Evolutionary conservation across 768 basidiomycete species (phyloP), one percentile per base, ranked within the genome.

Genomic region (Boletus patriciae): DNA sequence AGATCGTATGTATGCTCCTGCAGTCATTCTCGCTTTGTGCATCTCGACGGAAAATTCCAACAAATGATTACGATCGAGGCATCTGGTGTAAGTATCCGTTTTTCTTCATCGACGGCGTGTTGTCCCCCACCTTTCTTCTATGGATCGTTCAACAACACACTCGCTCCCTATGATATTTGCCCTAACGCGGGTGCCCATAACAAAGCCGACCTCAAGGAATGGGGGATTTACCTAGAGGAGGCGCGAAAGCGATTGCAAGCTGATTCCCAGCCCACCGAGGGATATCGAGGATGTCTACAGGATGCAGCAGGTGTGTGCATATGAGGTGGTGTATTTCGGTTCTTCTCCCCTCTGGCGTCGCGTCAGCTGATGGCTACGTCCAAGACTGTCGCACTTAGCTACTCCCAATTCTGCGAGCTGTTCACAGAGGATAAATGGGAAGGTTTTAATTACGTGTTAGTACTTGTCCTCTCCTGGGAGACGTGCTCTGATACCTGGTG

Each of bases 371-470:
- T 21, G 31, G 18, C 9, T 19, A 29, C 41, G 6, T 19, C 33
- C 13, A 52, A 91, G 89, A 94, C 95, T n/a, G 95, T 96, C 44
- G 90, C 92, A 0, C 78, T 96, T 11, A 94, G 93, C 10, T 94
- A 92, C 68, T 94, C 92, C 16, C 87, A 86, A 61, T 98, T 95
- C 74, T 98, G 94, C 61, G 85, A 86, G 54, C 76, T 96, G 4
- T 98, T 98, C 72, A 94, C 92, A 0, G 81, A 88, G 64, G 86
- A 91, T 43, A 94, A 98, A 72, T 98, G 94, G 94, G 87, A 90
- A 67, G 93, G 92, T 0, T 96, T 94, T 69, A 82, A 92, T 69
- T 96, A 97, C 60, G n/a, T n/a, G n/a, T n/a, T n/a, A n/a, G n/a
- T n/a, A n/a, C n/a, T n/a, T n/a, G n/a, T n/a, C n/a, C n/a, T n/a